Base-by-base conservation (phyloP, 176 grass and related monocot species). In the Oryza glaberrima region DNA sequence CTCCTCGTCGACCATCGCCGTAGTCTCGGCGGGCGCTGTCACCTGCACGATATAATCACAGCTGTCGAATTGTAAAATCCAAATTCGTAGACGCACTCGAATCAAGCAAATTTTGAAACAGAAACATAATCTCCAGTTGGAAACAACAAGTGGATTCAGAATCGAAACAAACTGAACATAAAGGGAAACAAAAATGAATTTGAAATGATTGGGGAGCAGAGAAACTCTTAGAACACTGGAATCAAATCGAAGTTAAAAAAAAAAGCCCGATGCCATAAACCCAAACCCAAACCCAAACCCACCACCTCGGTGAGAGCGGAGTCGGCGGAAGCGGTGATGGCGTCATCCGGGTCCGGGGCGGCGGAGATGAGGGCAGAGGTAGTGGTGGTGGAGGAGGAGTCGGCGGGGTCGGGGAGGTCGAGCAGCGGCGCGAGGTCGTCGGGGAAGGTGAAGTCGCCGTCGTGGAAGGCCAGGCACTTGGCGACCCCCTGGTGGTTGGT, bases 391-490 rank as follows among this genome's bases (percentile, higher is more conserved):
- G 34, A 6, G 66, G 66, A 51, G 44, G 81, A 51, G 44, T 70
- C 40, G 1, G 81, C 78, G 44, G 88, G 88, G 72, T 78, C 78
- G 0, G 83, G 83, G 17, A 82, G 83, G 3, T 82, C 88, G 23
- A 86, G 78, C 52, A 58, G 72, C 6, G 73, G 23, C 1, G 22
- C 51, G 78, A 82, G 72, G 54, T 54, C 72, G 58, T 48, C 1
- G 23, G 52, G 30, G 72, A 63, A 60, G 66, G 35, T 8, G 78
- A 41, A 16, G 47, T 87, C 72, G 44, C 73, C 78, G 83, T 78
- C 78, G 28, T 30, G 28, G 88, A 86, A 90, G 73, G 26, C 20
- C 19, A 90, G 78, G 58, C 58, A 65, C 83, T 90, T 86, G 25
- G 78, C 78, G 2, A 82, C 73, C 54, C 7, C 67, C 83, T 86